phyloP scores from a whole-genome alignment of 2,329 filamentous ascomycete species.

The Fusarium sp. region DNA sequence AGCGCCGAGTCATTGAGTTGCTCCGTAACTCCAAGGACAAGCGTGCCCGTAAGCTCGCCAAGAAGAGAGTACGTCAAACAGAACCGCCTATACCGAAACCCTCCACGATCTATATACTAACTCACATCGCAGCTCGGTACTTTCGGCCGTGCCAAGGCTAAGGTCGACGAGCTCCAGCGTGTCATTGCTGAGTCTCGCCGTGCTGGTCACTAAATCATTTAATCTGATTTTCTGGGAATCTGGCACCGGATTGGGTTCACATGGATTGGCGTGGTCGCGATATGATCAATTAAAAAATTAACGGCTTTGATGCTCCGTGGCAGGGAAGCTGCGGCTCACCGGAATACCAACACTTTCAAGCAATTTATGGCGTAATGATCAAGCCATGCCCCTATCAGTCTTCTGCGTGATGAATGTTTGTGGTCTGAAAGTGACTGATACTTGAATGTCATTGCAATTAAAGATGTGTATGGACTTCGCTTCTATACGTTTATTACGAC shows the following conservation, averaged over 20 bases:
- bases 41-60: slow-evolving; percentile 97
- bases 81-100: neutral
- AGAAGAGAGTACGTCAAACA: slow-evolving; percentile 85
- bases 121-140: slow-evolving; percentile 80
- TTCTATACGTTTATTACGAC: neutral
- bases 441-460: neutral
- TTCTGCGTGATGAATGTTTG: neutral
- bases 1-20: slow-evolving; percentile 98
- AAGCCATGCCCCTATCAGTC: slow-evolving; percentile 24
- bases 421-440: neutral
- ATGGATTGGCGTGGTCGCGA: slow-evolving; percentile 54
- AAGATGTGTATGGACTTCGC: neutral
- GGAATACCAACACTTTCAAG: slow-evolving; percentile 51
- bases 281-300: slow-evolving; percentile 48
- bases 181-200: slow-evolving; percentile 96
- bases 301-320: slow-evolving; percentile 49
- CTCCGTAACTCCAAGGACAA: slow-evolving; percentile 99
- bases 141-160: slow-evolving; percentile 98
- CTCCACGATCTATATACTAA: slow-evolving; percentile 38
- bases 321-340: slow-evolving; percentile 49
- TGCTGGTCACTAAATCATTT: slow-evolving; percentile 64
- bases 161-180: slow-evolving; percentile 98
- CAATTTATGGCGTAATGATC: slow-evolving; percentile 43
- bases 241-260: slow-evolving; percentile 45
- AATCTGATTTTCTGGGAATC: slow-evolving; percentile 45